These are phyloP conservation scores for Thinopyrum elongatum DNA, from an alignment of 176 grass and related monocot species.

Conservation along the genomic window DNA sequence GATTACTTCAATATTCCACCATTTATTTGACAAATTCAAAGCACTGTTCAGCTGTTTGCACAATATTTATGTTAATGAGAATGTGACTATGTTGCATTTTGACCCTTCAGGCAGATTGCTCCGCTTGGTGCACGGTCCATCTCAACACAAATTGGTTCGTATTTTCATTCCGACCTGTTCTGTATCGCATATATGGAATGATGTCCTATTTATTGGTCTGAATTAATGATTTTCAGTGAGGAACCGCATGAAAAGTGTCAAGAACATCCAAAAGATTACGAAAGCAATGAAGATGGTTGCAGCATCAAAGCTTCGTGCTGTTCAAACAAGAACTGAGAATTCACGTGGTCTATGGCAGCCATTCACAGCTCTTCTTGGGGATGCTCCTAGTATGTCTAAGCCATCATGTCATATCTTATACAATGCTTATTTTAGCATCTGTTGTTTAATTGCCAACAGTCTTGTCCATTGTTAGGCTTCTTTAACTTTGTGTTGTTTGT, in stretches of 20 bases:
- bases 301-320: conserved; percentile 87
- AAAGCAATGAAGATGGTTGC: conserved; percentile 99
- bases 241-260: conserved; percentile 96
- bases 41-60: neutral
- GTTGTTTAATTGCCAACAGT: neutral
- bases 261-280: conserved; percentile 97
- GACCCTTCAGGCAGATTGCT: conserved; percentile 54
- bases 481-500: neutral
- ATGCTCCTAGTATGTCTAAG: conserved; percentile 69
- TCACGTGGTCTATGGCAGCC: conserved; percentile 94
- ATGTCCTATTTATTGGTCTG: neutral
- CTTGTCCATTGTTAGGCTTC: neutral
- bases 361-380: conserved; percentile 91
- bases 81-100: conserved; percentile 2
- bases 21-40: neutral
- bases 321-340: conserved; percentile 88
- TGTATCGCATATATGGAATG: neutral
- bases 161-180: neutral
- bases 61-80: neutral
- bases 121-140: conserved; percentile 54
- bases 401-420: conserved; percentile 12
- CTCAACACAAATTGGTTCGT: conserved; percentile 88
- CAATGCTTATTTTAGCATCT: conserved; percentile 8
- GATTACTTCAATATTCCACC: neutral
- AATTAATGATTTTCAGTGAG: conserved; percentile 48